Percentiles rank a stretch among this genome's conserved stretches.
phyloP scores from a whole-genome alignment of 1,284 basidiomycete genomes.

The Ganoderma meredithae region DNA sequence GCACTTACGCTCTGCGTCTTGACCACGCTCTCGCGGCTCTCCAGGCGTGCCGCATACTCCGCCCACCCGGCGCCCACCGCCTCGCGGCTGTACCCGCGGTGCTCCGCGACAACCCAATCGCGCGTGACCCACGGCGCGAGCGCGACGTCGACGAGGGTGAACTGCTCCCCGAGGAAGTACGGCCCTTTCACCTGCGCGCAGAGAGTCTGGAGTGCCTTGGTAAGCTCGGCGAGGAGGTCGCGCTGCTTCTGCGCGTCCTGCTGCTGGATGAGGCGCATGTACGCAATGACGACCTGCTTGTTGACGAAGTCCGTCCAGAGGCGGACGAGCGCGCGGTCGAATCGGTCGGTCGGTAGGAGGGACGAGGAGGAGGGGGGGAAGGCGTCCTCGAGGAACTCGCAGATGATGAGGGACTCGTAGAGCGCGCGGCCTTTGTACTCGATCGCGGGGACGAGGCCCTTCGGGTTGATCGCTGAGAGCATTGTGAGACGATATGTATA shows the following conservation, averaged over 20 bases:
- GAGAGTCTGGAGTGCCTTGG: slow-evolving; percentile 50
- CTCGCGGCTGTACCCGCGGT: slow-evolving; percentile 56
- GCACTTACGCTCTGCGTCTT: slow-evolving; percentile 60
- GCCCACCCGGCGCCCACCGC: slow-evolving; percentile 56
- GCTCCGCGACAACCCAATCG: slow-evolving; percentile 55
- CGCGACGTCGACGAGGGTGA: slow-evolving; percentile 64
- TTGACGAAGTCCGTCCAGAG: slow-evolving; percentile 47
- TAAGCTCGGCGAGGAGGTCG: slow-evolving; percentile 1
- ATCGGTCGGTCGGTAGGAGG: slow-evolving; percentile 58
- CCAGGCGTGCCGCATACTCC: slow-evolving; percentile 52
- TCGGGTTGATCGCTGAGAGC: slow-evolving; percentile 67
- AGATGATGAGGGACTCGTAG: slow-evolving; percentile 66
- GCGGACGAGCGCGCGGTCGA: slow-evolving; percentile 55
- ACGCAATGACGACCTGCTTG: slow-evolving; percentile 59
- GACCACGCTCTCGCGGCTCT: slow-evolving; percentile 54
- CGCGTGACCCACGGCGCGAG: slow-evolving; percentile 66
- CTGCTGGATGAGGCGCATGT: slow-evolving; percentile 58
- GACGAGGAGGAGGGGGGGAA: slow-evolving; percentile 52
- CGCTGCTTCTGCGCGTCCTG: slow-evolving; percentile 55
- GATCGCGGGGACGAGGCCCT: slow-evolving; percentile 72
- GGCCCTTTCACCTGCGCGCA: slow-evolving; percentile 59
- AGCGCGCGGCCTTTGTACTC: slow-evolving; percentile 63
- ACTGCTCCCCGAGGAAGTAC: slow-evolving; percentile 64
- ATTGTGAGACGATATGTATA: too few relatives aligned
- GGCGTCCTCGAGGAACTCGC: slow-evolving; percentile 69